Percentiles rank a stretch among this genome's conserved stretches.
Conservation (phyloP, 108 stramenopile species). For the Discostella pseudostelligera region DNA sequence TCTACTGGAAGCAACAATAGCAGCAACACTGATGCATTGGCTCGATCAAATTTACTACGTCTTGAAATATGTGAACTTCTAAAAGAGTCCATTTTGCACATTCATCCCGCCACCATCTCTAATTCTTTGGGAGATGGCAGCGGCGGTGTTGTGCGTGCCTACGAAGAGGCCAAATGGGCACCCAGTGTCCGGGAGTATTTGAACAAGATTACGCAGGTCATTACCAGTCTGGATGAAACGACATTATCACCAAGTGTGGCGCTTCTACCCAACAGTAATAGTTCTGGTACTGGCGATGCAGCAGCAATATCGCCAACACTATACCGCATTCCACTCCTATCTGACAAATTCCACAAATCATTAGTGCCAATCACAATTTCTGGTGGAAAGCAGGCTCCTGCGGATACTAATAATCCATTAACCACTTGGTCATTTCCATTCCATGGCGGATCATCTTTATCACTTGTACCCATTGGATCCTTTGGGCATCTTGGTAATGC, state of each 20-base stretch:
- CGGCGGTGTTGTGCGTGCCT: not conserved
- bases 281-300: not conserved
- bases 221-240: slow-evolving; percentile 13
- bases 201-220: slow-evolving; percentile 19
- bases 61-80: slow-evolving; percentile 67
- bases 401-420: not conserved
- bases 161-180: slow-evolving; percentile 52
- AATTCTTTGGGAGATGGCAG: slow-evolving; percentile 2
- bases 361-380: slow-evolving; percentile 20
- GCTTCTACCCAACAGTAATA: not conserved
- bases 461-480: slow-evolving; percentile 29
- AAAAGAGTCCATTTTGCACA: slow-evolving; percentile 54
- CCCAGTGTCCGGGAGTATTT: slow-evolving; percentile 52
- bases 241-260: slow-evolving; percentile 15
- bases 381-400: slow-evolving; percentile 13
- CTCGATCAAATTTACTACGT: slow-evolving; percentile 70
- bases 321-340: slow-evolving; percentile 41
- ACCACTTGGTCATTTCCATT: slow-evolving; percentile 31
- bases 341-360: slow-evolving; percentile 55
- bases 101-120: slow-evolving; percentile 25
- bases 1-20: no score
- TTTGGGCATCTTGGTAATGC: slow-evolving; percentile 44
- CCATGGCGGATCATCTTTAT: slow-evolving; percentile 16
- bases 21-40: slow-evolving; percentile 44
- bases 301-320: not conserved